Evolutionary conservation across 768 basidiomycete genomes (phyloP).

Genomic region (Pleurotus platypus): DNA sequence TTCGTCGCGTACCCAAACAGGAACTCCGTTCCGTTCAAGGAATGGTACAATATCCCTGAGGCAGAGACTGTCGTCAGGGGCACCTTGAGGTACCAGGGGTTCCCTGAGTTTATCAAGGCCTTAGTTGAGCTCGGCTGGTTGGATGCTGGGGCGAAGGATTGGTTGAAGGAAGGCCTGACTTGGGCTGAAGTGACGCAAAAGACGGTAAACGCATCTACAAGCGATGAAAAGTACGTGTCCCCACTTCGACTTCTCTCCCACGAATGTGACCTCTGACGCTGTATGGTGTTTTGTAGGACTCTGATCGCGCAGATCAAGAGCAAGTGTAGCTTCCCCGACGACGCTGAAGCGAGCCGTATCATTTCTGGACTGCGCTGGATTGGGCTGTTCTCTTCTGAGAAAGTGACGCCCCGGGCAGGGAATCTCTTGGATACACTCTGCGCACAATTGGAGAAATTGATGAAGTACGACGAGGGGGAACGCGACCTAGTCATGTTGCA

Average conservation of each 20-base stretch:
- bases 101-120: constrained; percentile 90
- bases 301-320: constrained; percentile 70
- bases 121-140: constrained; percentile 89
- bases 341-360: constrained; percentile 70
- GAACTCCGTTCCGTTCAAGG: constrained; percentile 85
- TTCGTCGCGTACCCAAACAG: constrained; percentile 98
- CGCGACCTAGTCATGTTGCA: constrained; percentile 97
- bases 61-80: constrained; percentile 91
- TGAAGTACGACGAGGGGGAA: constrained; percentile 89
- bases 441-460: constrained; percentile 82
- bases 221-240: constrained; percentile 58
- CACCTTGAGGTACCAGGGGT: constrained; percentile 92
- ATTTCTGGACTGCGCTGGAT: constrained; percentile 91
- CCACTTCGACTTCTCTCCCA: background rate
- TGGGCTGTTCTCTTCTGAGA: constrained; percentile 79
- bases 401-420: constrained; percentile 55
- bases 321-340: constrained; percentile 70
- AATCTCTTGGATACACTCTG: constrained; percentile 95
- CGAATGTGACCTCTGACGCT: constrained; percentile 7
- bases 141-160: constrained; percentile 70
- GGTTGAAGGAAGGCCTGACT: constrained; percentile 69
- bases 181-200: constrained; percentile 85
- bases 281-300: constrained; percentile 37
- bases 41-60: constrained; percentile 92
- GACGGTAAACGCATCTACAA: constrained; percentile 63